phyloP scores from a whole-genome alignment of 129 eudicot genomes.

The Centrapalus pauciflorus region DNA sequence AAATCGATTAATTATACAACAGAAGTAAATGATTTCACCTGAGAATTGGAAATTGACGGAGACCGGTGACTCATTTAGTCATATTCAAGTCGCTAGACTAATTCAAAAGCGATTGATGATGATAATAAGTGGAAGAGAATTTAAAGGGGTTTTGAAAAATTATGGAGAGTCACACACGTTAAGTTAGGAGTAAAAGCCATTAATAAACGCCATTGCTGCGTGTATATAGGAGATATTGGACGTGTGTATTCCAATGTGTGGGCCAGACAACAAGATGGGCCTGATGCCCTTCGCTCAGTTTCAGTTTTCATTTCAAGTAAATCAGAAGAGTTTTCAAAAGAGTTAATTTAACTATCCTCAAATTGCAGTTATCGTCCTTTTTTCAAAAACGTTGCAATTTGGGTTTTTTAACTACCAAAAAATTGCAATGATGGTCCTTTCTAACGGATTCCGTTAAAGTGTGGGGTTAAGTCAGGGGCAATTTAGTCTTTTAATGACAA shows the following conservation, averaged over 20 bases:
- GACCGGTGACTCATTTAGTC: background rate
- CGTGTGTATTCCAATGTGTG: slow-evolving; percentile 10
- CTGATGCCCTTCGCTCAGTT: background rate
- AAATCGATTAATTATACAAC: background rate
- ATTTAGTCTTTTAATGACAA: too few relatives aligned
- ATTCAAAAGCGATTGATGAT: background rate
- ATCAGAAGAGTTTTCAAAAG: too few relatives aligned
- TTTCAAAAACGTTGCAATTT: too few relatives aligned
- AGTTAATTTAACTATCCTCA: too few relatives aligned
- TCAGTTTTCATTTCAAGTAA: too few relatives aligned
- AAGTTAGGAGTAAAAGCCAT: slow-evolving; percentile 8
- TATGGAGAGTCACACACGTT: slow-evolving; percentile 27
- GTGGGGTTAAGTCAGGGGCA: too few relatives aligned
- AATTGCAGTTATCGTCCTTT: too few relatives aligned
- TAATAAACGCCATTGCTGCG: slow-evolving; percentile 17
- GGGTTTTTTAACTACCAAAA: too few relatives aligned
- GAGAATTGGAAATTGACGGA: slow-evolving; percentile 1
- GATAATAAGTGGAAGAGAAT: background rate
- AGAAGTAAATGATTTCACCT: background rate
- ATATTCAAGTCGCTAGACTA: background rate
- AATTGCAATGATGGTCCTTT: too few relatives aligned
- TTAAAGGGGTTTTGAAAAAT: slow-evolving; percentile 22
- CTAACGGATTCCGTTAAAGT: too few relatives aligned
- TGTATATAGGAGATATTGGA: slow-evolving; percentile 19
- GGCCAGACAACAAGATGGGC: background rate